Percentiles rank a stretch among this genome's conserved stretches.
phyloP scores from a whole-genome alignment of 2,329 filamentous ascomycete species.

The Talaromyces sp. region DNA sequence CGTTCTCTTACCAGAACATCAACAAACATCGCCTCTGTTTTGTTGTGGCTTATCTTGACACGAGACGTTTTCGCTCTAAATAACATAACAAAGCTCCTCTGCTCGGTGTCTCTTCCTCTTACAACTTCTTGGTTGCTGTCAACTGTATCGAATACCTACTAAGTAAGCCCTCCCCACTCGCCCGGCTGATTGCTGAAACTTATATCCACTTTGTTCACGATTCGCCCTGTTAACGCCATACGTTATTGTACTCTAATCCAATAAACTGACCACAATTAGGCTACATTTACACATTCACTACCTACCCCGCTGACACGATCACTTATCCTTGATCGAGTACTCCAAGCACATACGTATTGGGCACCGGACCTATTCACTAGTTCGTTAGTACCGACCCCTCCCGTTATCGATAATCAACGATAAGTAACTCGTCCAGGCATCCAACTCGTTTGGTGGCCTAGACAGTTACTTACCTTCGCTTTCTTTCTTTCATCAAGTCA shows the following conservation, averaged over 20 bases:
- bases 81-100: background rate
- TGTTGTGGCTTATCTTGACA: background rate
- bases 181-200: conserved; percentile 13
- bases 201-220: background rate
- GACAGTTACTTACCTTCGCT: background rate
- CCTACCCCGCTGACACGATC: background rate
- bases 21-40: background rate
- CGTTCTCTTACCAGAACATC: background rate
- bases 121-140: background rate
- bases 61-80: background rate
- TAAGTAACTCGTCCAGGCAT: conserved; percentile 1
- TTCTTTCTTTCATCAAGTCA: background rate
- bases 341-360: conserved; percentile 5
- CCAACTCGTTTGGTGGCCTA: background rate
- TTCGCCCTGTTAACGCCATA: background rate
- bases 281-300: background rate
- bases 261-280: background rate
- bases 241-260: background rate
- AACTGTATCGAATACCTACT: background rate
- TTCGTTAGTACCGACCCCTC: conserved; percentile 7
- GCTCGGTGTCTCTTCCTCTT: background rate
- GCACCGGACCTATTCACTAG: conserved; percentile 9
- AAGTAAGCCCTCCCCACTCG: conserved; percentile 9
- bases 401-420: conserved; percentile 12
- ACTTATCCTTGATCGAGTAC: background rate